phyloP scores from a whole-genome alignment of 192 early-diverging fungal genomes.

The Coemansia sp. region DNA sequence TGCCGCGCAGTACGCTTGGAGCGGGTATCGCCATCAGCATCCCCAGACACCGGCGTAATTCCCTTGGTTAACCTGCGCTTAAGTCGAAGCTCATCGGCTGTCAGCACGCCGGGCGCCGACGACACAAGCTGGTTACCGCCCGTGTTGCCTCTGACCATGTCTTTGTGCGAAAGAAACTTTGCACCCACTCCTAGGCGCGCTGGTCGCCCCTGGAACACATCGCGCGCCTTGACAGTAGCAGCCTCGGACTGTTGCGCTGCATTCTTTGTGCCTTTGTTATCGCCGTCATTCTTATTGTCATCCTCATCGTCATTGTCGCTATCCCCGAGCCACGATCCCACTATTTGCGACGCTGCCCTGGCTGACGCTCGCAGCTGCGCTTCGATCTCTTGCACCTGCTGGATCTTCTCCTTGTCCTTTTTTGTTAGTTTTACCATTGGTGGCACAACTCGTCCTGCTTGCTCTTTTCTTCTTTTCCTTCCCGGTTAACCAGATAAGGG shows the following conservation, averaged over 20 bases:
- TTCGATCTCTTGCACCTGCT: constrained; percentile 47
- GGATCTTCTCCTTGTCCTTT: constrained; percentile 32
- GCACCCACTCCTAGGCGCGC: constrained; percentile 46
- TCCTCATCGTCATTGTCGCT: constrained; percentile 10
- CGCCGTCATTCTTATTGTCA: neutral
- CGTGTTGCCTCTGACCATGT: constrained; percentile 28
- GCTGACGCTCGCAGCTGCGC: constrained; percentile 49
- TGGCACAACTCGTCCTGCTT: neutral
- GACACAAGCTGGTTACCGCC: constrained; percentile 1
- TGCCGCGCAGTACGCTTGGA: neutral
- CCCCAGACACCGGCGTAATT: neutral
- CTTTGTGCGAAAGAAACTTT: constrained; percentile 49
- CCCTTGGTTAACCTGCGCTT: constrained; percentile 36
- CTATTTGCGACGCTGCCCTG: constrained; percentile 39
- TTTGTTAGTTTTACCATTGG: constrained; percentile 30
- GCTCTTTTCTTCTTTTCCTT: neutral
- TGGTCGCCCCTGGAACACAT: constrained; percentile 45
- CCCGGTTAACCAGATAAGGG: neutral
- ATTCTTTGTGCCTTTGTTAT: neutral
- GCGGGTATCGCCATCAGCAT: neutral
- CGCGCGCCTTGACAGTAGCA: constrained; percentile 23
- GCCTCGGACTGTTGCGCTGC: neutral
- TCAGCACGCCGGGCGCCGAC: constrained; percentile 11
- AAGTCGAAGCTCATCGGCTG: constrained; percentile 29
- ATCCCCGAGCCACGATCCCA: constrained; percentile 34